phyloP scores from a whole-genome alignment of 2,329 filamentous ascomycete genomes.

The Diplodia corticola region DNA sequence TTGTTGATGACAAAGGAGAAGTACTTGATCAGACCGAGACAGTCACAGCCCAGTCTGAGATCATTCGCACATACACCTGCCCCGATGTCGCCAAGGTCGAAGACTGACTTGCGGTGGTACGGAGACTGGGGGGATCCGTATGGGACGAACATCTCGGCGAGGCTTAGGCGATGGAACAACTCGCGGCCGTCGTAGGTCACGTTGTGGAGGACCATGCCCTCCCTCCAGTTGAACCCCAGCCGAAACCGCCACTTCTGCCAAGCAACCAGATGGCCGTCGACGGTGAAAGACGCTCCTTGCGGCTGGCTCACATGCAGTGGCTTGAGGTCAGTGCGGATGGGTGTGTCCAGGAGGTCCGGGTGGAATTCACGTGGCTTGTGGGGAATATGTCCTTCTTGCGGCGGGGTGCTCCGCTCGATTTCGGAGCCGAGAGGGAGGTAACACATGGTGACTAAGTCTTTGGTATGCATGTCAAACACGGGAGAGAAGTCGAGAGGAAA shows the following conservation, averaged over 20 bases:
- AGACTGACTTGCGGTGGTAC: constrained; percentile 46
- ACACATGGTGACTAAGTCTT: constrained; percentile 53
- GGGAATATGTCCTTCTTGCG: constrained; percentile 47
- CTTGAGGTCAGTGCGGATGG: constrained; percentile 27
- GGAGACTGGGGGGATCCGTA: constrained; percentile 46
- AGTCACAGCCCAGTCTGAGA: constrained; percentile 46
- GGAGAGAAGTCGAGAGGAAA: constrained; percentile 58
- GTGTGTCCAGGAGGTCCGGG: constrained; percentile 25
- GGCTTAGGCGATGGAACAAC: constrained; percentile 45
- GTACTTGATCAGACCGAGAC: constrained; percentile 48
- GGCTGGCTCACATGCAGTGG: constrained; percentile 31
- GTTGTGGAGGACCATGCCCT: constrained; percentile 46
- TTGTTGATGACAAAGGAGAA: constrained; percentile 44
- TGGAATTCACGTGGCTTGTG: constrained; percentile 31
- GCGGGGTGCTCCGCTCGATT: constrained; percentile 35
- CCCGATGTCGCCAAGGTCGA: constrained; percentile 48
- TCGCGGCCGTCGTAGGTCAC: constrained; percentile 43
- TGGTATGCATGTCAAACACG: constrained; percentile 53
- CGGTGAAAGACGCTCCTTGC: constrained; percentile 31
- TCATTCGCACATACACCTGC: constrained; percentile 48
- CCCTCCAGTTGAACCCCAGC: constrained; percentile 50
- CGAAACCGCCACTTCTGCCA: constrained; percentile 50
- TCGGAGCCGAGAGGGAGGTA: constrained; percentile 46
- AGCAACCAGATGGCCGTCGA: constrained; percentile 27
- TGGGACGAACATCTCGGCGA: constrained; percentile 49